Evolutionary conservation across 768 basidiomycete genomes (phyloP).

Genomic region (Boletus reticuloceps): DNA sequence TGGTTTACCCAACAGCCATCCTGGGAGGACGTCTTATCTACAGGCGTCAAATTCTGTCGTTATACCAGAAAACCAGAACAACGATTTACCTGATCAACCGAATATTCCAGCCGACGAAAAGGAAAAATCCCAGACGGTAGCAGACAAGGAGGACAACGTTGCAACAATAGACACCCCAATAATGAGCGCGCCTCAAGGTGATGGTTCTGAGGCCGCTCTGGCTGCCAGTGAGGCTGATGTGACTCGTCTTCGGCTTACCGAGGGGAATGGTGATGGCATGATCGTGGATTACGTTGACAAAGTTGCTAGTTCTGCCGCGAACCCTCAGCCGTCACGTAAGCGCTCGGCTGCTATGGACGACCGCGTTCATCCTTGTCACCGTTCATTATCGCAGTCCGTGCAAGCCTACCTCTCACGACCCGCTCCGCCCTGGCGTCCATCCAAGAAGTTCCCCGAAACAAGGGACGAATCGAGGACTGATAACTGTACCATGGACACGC

Average conservation of each 20-base stretch:
- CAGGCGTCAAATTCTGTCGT: neutral
- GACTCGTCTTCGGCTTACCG: neutral
- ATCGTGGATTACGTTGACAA: slow-evolving; percentile 9
- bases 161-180: neutral
- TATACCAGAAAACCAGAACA: neutral
- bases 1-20: neutral
- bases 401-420: slow-evolving; percentile 42
- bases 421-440: neutral
- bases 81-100: neutral
- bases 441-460: neutral
- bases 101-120: slow-evolving; percentile 2
- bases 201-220: neutral
- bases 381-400: slow-evolving; percentile 46
- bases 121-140: slow-evolving; percentile 1
- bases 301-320: slow-evolving; percentile 15
- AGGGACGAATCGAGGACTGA: neutral
- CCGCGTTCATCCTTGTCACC: slow-evolving; percentile 31
- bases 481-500: neutral
- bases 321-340: slow-evolving; percentile 18
- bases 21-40: neutral
- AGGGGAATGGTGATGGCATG: neutral
- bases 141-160: neutral
- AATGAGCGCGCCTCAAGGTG: neutral
- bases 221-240: neutral
- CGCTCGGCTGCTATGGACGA: neutral